These are phyloP conservation scores for Pichia nakasei DNA, from an alignment of 805 yeast genomes.

Conservation along the genomic window DNA sequence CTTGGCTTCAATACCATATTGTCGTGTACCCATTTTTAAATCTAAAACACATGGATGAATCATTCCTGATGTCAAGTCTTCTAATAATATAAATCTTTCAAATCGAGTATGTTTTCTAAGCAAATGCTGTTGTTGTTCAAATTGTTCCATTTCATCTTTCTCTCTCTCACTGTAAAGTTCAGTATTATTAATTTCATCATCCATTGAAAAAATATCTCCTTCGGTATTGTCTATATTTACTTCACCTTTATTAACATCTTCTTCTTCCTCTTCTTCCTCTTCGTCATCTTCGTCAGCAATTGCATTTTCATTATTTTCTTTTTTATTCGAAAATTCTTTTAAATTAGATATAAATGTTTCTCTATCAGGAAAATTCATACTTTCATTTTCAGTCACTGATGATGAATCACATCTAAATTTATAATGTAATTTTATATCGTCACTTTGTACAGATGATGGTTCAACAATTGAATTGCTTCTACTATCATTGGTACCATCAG, in stretches of 20 bases:
- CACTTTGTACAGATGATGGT: conserved; percentile 17
- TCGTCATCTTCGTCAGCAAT: conserved; percentile 12
- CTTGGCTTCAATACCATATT: conserved; percentile 91
- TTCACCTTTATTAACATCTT: not conserved
- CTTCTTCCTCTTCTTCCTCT: conserved; percentile 1
- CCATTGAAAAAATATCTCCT: not conserved
- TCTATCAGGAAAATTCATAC: conserved; percentile 18
- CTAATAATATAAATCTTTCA: conserved; percentile 78
- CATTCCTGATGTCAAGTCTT: conserved; percentile 83
- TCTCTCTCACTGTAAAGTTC: too few relatives aligned
- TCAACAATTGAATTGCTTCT: not conserved
- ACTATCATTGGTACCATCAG: not conserved
- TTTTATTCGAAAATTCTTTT: conserved; percentile 5
- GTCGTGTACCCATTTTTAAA: conserved; percentile 96
- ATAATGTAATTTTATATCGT: conserved; percentile 11
- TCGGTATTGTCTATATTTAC: not conserved
- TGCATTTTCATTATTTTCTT: conserved; percentile 6
- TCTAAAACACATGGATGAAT: conserved; percentile 84
- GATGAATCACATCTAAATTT: conserved; percentile 1
- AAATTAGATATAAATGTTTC: conserved; percentile 20
- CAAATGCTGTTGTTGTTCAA: not conserved
- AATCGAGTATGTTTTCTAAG: conserved; percentile 39
- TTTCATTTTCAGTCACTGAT: conserved; percentile 1
- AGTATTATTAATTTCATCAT: too few relatives aligned
- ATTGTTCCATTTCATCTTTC: not conserved